Base-by-base conservation (phyloP, 164 flowering plant genomes). In the Vitis cinerea region DNA sequence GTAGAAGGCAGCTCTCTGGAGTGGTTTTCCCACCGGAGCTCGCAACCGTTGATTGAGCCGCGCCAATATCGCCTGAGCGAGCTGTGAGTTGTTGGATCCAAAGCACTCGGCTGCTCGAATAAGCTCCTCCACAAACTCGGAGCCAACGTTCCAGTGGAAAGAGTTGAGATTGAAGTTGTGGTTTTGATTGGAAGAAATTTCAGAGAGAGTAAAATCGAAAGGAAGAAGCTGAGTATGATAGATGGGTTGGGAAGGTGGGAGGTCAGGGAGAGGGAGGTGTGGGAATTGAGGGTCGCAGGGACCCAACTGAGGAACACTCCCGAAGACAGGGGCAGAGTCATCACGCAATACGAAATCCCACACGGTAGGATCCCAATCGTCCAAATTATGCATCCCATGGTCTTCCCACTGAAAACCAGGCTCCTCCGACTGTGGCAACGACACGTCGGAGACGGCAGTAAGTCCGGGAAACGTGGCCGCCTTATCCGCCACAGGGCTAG, bases 31-130 rank as follows among this genome's bases (percentile, higher is more conserved):
- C 15, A 51, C 15, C 0, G 94, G 91, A 9, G 85, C 80, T 10
- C 72, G 76, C 2, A 87, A 76, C 19, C 87, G 88, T 56, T 88
- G 89, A 77, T 94, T 94, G 84, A 94, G 92, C 82, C 97, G 93
- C 60, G 87, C 88, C 83, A 92, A 76, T 80, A 92, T 87, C 82
- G 72, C 76, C 57, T 89, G 92, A 50, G 91, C 87, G 65, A 85
- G 86, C 16, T 85, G 90, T n/a, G 83, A 37, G 37, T 93, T 84
- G 81, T 84, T 79, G 9, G 91, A 83, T 68, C 92, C 97, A 63
- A 90, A 78, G 44, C 83, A 88, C 19, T 82, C 88, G 0, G 92
- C 97, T 2, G 92, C 93, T 47, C 82, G 82, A 63, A 94, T 80
- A 2, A 94, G 77, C 66, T 92, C 97, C 50, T 89, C 90, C 2